Evolutionary conservation across 352 stramenopile species (phyloP), one percentile per base, ranked within the genome.

Genomic region (Pythium coloratum): DNA sequence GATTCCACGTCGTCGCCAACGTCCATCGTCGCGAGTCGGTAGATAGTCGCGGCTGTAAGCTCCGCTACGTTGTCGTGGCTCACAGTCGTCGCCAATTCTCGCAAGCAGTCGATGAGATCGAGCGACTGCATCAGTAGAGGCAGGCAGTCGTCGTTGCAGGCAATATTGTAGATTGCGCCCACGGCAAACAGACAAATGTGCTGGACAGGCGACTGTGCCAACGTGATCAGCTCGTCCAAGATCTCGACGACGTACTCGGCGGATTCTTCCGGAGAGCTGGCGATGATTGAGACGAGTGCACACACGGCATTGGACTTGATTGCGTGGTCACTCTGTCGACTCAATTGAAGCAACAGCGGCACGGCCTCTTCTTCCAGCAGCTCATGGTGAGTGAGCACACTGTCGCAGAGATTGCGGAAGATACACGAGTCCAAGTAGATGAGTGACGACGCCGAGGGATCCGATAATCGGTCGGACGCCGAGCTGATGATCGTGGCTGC

Each of bases 161-260:
- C 77, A 33, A 94, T 86, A 54, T 92, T 92, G 76, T 90, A 94
- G 6, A 94, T 70, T 18, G 83, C 81, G 6, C 77, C 74, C 28
- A 91, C 69, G 3, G 84, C 82, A 47, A 94, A 92, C 3, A 79
- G 33, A 47, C 75, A 80, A 38, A 76, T 86, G 28, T 66, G 69
- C 1, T 62, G 9, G 14, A 72, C 62, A 0, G 40, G 20, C 1
- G 77, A 78, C 20, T 57, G 58, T 2, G 82, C 77, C 10, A 94
- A 69, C 46, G 71, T 65, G 59, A 94, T 57, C 26, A 94, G 67
- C 28, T 89, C 64, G 13, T 84, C 62, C 0, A 76, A 81, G 26
- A 94, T 81, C 51, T 84, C 77, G 20, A 78, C 71, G 5, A 91
- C 77, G 40, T 83, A 87, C 20, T 62, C 64, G 4, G 72, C 73